These are phyloP conservation scores for Monilinia fructicola DNA, from an alignment of 2,329 filamentous ascomycete species.

Conservation along the genomic window DNA sequence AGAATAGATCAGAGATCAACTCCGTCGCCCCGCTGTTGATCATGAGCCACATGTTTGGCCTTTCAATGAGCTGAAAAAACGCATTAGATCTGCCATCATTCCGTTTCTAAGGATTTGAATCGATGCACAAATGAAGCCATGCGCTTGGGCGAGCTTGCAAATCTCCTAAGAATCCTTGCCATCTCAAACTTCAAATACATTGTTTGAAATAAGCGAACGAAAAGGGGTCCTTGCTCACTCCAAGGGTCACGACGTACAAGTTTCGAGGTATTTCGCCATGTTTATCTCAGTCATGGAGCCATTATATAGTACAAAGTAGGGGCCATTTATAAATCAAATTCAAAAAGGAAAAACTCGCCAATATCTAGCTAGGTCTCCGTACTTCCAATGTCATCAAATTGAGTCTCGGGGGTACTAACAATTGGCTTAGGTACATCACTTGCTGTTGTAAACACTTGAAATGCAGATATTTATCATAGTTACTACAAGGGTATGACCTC, in stretches of 20 bases:
- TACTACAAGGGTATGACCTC: no score
- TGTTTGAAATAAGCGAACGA: neutral
- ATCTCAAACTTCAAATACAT: neutral
- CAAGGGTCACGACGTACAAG: neutral
- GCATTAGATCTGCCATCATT: neutral
- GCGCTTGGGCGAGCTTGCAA: neutral
- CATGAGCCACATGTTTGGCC: neutral
- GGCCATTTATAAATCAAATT: neutral
- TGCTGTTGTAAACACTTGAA: no score
- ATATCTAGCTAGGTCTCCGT: no score
- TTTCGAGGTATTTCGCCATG: no score
- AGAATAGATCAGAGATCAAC: neutral
- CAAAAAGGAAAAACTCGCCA: no score
- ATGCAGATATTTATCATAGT: no score
- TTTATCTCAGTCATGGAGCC: neutral
- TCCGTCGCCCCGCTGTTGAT: neutral
- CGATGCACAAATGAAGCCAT: neutral
- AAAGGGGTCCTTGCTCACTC: neutral
- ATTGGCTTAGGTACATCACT: no score
- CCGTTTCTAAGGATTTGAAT: neutral
- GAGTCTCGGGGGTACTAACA: no score
- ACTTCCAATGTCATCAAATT: no score
- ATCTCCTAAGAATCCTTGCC: neutral
- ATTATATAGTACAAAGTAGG: no score
- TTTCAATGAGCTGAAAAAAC: conserved; percentile 4